A percentile compares a stretch with the other conserved stretches of the same genome.
Conservation (phyloP, 1,139 yeast genomes). For the Lodderomyces jiufengensis region DNA sequence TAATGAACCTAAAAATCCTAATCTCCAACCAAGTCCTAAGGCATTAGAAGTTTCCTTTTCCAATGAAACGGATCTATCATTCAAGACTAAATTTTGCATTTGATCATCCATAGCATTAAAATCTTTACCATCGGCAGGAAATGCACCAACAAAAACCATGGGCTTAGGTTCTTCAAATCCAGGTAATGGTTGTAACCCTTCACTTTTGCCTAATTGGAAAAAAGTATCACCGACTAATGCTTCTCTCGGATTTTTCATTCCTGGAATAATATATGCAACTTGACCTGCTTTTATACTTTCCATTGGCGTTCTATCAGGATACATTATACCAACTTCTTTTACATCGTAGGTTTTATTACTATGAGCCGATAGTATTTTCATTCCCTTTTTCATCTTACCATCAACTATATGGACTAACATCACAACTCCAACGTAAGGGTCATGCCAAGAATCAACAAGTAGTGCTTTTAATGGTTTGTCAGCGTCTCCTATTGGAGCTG, state of each 20-base stretch:
- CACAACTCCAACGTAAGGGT: slow-evolving; percentile 89
- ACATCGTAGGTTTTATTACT: slow-evolving; percentile 76
- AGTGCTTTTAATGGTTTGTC: slow-evolving; percentile 66
- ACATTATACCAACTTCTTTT: slow-evolving; percentile 92
- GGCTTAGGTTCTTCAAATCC: slow-evolving; percentile 97
- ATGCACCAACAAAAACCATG: slow-evolving; percentile 98
- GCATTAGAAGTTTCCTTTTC: slow-evolving; percentile 93
- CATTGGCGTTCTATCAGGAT: slow-evolving; percentile 75
- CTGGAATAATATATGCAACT: slow-evolving; percentile 90
- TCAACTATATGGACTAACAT: slow-evolving; percentile 81
- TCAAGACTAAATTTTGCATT: slow-evolving; percentile 79
- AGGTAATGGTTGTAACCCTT: slow-evolving; percentile 71
- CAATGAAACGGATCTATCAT: slow-evolving; percentile 86
- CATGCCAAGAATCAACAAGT: slow-evolving; percentile 96
- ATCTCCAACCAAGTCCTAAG: slow-evolving; percentile 94
- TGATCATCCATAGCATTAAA: slow-evolving; percentile 88
- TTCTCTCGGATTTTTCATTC: slow-evolving; percentile 84
- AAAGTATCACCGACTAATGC: slow-evolving; percentile 93
- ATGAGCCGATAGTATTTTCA: slow-evolving; percentile 73
- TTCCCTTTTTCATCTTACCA: slow-evolving; percentile 72
- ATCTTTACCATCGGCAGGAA: slow-evolving; percentile 93
- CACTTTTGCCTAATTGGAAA: slow-evolving; percentile 60
- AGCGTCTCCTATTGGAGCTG: slow-evolving; percentile 59
- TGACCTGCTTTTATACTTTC: slow-evolving; percentile 77
- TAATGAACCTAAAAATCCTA: slow-evolving; percentile 89